A percentile compares a stretch with the other conserved stretches of the same genome.
These are phyloP conservation scores for Mycena leptocephala DNA, from an alignment of 768 basidiomycete genomes.

Conservation along the genomic window DNA sequence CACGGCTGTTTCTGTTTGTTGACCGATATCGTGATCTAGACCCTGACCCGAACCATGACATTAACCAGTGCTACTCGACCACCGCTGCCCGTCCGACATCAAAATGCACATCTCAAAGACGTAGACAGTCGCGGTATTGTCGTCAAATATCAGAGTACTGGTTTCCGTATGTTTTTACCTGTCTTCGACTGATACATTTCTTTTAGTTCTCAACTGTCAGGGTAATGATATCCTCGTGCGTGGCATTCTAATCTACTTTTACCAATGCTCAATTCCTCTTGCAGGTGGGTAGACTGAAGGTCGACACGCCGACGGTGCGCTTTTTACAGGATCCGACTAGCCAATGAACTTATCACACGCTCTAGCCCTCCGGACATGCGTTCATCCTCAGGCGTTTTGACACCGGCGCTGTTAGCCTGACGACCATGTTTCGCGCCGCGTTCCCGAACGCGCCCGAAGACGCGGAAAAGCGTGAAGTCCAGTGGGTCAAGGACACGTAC, in stretches of 20 bases:
- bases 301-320: constrained; percentile 83
- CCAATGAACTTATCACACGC: constrained; percentile 18
- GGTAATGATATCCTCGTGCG: constrained; percentile 89
- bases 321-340: constrained; percentile 32
- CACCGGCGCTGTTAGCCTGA: constrained; percentile 92
- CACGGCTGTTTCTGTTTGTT: constrained; percentile 51
- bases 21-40: constrained; percentile 24
- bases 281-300: constrained; percentile 92
- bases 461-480: constrained; percentile 85
- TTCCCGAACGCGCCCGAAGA: constrained; percentile 87
- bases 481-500: constrained; percentile 87
- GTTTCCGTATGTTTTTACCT: not conserved
- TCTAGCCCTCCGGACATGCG: constrained; percentile 84
- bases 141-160: not conserved
- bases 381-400: constrained; percentile 96
- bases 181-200: not conserved
- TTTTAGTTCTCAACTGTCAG: constrained; percentile 79
- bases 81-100: constrained; percentile 64
- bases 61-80: constrained; percentile 57
- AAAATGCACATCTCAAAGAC: constrained; percentile 66
- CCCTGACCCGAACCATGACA: constrained; percentile 40
- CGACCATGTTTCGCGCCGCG: constrained; percentile 97
- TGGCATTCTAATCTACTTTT: constrained; percentile 28
- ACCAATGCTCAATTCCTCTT: constrained; percentile 13
- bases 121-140: constrained; percentile 45